phyloP scores from a whole-genome alignment of 495 filamentous ascomycete species.

The Symbiotaphrina buchneri region DNA sequence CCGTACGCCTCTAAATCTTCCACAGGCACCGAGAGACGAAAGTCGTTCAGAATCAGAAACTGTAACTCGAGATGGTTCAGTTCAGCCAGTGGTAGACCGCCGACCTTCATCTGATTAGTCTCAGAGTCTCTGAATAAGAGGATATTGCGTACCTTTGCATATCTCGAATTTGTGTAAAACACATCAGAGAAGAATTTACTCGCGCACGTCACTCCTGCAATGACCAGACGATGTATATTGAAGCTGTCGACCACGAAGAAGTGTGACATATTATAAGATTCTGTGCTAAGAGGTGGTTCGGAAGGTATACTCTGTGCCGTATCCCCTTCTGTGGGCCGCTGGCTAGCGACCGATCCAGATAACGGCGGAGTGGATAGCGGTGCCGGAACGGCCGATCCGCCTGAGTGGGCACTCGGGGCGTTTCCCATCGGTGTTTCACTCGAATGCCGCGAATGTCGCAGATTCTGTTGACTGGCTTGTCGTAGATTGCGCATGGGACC shows the following conservation, averaged over 20 bases:
- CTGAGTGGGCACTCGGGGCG: constrained; percentile 12
- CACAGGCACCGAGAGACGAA: constrained; percentile 79
- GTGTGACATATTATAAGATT: constrained; percentile 40
- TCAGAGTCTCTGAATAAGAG: constrained; percentile 1
- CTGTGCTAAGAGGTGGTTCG: constrained; percentile 13
- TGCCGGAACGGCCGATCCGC: constrained; percentile 10
- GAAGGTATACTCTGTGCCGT: constrained; percentile 12
- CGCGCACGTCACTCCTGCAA: constrained; percentile 92
- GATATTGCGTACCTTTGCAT: constrained; percentile 61
- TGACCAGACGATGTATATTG: constrained; percentile 94
- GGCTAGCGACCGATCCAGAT: constrained; percentile 12
- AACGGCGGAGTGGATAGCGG: constrained; percentile 12
- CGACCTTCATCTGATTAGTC: constrained; percentile 55
- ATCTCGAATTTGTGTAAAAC: constrained; percentile 97
- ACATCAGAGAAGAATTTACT: constrained; percentile 99
- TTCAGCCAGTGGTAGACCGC: constrained; percentile 84
- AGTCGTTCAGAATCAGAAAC: constrained; percentile 92
- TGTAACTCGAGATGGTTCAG: constrained; percentile 94
- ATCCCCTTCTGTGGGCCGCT: too few relatives aligned
- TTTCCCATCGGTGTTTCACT: constrained; percentile 5
- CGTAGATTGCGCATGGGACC: constrained; percentile 26
- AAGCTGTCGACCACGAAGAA: constrained; percentile 98
- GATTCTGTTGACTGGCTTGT: constrained; percentile 16
- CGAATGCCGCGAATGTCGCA: constrained; percentile 5
- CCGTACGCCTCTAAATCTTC: constrained; percentile 95